phyloP scores from a whole-genome alignment of 352 stramenopile genomes.

The Phytophthora multivora region DNA sequence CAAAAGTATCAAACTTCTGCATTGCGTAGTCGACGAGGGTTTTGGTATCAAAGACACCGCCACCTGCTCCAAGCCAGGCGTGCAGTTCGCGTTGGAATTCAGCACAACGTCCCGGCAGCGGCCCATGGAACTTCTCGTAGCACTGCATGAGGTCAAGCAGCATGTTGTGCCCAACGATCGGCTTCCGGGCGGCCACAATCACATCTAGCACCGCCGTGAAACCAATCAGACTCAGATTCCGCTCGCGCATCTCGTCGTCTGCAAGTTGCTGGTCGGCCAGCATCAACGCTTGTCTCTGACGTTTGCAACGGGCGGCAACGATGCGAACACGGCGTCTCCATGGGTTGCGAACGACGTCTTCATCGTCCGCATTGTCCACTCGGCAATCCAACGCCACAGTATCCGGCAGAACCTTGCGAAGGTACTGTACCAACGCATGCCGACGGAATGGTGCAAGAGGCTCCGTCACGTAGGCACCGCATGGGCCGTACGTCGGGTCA shows the following conservation, averaged over 20 bases:
- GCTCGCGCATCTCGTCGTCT: conserved; percentile 39
- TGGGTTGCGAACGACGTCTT: conserved; percentile 43
- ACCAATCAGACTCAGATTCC: conserved; percentile 62
- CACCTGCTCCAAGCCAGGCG: conserved; percentile 48
- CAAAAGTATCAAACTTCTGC: conserved; percentile 63
- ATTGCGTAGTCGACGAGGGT: conserved; percentile 69
- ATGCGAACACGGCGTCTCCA: conserved; percentile 74
- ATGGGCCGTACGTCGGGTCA: conserved; percentile 24
- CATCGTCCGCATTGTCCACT: conserved; percentile 61
- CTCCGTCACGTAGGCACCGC: conserved; percentile 58
- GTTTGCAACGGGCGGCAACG: conserved; percentile 28
- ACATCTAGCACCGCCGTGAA: conserved; percentile 73
- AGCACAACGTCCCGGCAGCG: conserved; percentile 56
- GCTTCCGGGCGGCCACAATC: conserved; percentile 46
- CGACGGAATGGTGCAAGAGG: conserved; percentile 68
- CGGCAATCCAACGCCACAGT: conserved; percentile 62
- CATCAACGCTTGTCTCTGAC: conserved; percentile 40
- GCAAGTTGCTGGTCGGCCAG: conserved; percentile 34
- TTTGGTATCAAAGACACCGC: conserved; percentile 77
- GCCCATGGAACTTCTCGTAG: conserved; percentile 77
- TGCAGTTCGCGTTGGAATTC: conserved; percentile 63
- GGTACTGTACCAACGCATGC: conserved; percentile 55
- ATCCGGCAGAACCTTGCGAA: conserved; percentile 48
- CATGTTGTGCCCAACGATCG: conserved; percentile 80
- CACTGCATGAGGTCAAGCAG: conserved; percentile 83